A percentile compares a stretch with the other conserved stretches of the same genome.
phyloP scores from a whole-genome alignment of 306 rosid species.

The Rosa rugosa region DNA sequence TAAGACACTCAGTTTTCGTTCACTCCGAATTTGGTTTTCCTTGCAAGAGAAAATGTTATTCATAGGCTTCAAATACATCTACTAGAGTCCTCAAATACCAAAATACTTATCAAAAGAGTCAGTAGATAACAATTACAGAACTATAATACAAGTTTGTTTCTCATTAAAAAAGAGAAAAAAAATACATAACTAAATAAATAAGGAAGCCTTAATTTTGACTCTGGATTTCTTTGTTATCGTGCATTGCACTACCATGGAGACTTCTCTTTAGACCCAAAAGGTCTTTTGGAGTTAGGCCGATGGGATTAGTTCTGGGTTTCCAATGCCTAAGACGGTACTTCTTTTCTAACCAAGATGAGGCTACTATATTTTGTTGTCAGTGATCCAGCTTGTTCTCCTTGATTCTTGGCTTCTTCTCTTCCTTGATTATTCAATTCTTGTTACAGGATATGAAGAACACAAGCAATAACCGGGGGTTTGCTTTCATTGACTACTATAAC shows the following conservation, averaged over 20 bases:
- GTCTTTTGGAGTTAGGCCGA: neutral
- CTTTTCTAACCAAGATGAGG: neutral
- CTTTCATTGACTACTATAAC: conserved; percentile 87
- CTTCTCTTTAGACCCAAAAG: neutral
- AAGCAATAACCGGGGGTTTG: conserved; percentile 88
- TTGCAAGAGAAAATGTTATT: neutral
- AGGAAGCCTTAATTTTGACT: neutral
- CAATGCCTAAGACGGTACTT: neutral
- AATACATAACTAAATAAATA: neutral
- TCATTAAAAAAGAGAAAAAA: neutral
- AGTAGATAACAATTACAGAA: neutral
- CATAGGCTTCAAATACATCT: neutral
- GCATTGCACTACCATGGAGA: neutral
- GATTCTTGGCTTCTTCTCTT: conserved; percentile 13
- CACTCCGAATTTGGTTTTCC: neutral
- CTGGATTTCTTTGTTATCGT: neutral
- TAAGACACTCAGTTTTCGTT: neutral
- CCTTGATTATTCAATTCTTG: conserved; percentile 27
- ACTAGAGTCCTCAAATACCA: neutral
- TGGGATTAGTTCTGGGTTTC: neutral
- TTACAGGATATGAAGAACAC: conserved; percentile 81
- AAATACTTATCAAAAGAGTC: neutral
- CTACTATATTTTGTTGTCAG: neutral
- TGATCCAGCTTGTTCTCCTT: conserved; percentile 2
- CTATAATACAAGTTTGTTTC: neutral